Evolutionary conservation across 1,284 basidiomycete species (phyloP), one percentile per base, ranked within the genome.

Genomic region (Tilletia caries): DNA sequence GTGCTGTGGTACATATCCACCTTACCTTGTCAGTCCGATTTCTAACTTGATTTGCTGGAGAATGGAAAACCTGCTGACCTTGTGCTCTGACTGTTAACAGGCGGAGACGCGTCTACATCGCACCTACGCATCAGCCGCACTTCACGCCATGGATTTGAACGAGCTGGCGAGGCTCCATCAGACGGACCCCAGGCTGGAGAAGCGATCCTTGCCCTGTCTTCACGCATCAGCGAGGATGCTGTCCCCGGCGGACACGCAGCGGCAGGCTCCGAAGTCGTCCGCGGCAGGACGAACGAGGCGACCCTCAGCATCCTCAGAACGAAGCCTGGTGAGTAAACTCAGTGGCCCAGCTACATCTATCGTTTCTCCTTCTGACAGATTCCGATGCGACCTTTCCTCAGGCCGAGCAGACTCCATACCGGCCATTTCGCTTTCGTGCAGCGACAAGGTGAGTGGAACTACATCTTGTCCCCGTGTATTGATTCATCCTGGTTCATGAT

Each of bases 61-160:
- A 8, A 23, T 8, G 48, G 25, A n/a, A n/a, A n/a, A n/a, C n/a
- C n/a, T 20, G 48, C 48, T 8, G 48, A 23, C 48, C 13, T 27
- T 68, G 65, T 67, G 65, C 54, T 67, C 50, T 72, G 69, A 67
- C 66, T 70, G 64, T 33, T 10, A 29, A 69, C 74, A 93, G 93
- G 93, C 78, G 94, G 94, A 5, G 94, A 96, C 77, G 92, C 92
- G 1, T 96, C 94, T 4, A 95, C 88, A 77, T 86, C 90, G 2
- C 88, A 89, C 73, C 87, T 62, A 29, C 58, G 12, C 10, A 34
- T 20, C 32, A 37, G n/a, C 4, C 58, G 58, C 3, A 13, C 48
- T 91, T 72, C 85, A 86, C 37, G 85, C 86, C 33, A 89, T 90
- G 85, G 90, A 92, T 1, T 85, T 85, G 0, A 84, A 91, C 62